A percentile compares a stretch with the other conserved stretches of the same genome.
Conservation (phyloP, 345 rosid genomes). For the Moringa oleifera region DNA sequence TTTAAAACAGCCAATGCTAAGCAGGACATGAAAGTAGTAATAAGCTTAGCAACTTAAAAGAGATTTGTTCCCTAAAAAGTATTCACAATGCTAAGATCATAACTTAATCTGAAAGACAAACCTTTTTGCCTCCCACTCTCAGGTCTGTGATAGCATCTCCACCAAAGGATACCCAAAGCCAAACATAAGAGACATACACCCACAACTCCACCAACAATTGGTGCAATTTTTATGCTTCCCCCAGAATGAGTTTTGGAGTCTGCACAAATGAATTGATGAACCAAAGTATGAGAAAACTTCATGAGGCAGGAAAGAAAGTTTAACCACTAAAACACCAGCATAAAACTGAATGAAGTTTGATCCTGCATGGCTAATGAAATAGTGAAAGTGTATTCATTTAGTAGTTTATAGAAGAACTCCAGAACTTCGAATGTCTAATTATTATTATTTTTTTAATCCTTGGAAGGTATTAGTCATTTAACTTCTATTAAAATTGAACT, state of each 20-base stretch:
- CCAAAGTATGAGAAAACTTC: not conserved
- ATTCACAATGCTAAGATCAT: no score
- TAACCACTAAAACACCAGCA: not conserved
- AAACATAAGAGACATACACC: slow-evolving; percentile 13
- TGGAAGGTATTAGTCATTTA: no score
- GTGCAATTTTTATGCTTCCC: slow-evolving; percentile 1
- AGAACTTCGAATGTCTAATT: no score
- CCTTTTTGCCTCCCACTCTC: slow-evolving; percentile 16
- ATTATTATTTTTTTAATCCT: no score
- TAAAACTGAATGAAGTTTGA: not conserved
- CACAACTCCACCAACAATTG: slow-evolving; percentile 15
- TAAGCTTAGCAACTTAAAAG: no score
- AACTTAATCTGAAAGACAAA: not conserved
- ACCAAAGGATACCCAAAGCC: slow-evolving; percentile 16
- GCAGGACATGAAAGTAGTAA: no score
- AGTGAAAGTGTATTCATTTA: no score
- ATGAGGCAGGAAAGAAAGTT: not conserved
- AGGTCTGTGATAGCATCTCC: slow-evolving; percentile 16
- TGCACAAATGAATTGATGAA: slow-evolving; percentile 8
- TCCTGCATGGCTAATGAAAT: not conserved
- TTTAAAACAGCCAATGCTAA: no score
- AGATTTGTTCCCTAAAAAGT: no score
- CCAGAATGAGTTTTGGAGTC: slow-evolving; percentile 17
- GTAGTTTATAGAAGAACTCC: no score
- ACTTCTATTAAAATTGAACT: no score